phyloP scores from a whole-genome alignment of 1,284 basidiomycete species.

The Fomitiporia mediterranea region DNA sequence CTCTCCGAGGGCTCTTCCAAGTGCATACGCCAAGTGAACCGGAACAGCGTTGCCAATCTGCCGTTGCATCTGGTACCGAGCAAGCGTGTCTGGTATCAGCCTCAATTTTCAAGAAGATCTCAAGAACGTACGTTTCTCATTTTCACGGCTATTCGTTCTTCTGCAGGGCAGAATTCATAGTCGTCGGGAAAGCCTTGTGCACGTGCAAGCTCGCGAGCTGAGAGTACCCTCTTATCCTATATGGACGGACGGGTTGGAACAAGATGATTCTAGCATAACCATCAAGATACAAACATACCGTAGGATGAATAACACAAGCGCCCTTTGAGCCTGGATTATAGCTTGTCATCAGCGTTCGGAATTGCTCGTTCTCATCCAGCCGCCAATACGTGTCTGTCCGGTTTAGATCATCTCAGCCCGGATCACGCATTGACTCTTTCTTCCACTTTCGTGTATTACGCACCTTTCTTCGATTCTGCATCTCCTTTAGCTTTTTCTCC shows the following conservation, averaged over 20 bases:
- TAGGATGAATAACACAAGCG: conserved; percentile 52
- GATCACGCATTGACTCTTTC: no score
- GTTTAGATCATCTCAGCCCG: no score
- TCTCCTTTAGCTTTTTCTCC: neutral
- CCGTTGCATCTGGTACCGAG: conserved; percentile 54
- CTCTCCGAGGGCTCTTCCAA: conserved; percentile 55
- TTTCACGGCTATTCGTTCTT: conserved; percentile 32
- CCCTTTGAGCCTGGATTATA: conserved; percentile 46
- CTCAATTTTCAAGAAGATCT: neutral
- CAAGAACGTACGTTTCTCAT: conserved; percentile 44
- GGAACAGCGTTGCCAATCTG: conserved; percentile 77
- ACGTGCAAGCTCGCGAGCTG: conserved; percentile 59
- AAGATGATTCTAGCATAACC: no score
- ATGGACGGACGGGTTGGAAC: no score
- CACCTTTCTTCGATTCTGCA: neutral
- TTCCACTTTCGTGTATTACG: neutral
- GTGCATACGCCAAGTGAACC: conserved; percentile 56
- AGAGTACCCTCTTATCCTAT: conserved; percentile 63
- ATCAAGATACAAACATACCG: conserved; percentile 43
- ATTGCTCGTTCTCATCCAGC: conserved; percentile 43
- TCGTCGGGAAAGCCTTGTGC: conserved; percentile 69
- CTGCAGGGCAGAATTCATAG: conserved; percentile 51
- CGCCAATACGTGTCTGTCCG: conserved; percentile 45
- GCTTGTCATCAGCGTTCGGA: conserved; percentile 55
- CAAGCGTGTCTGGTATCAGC: no score